phyloP scores from a whole-genome alignment of 345 rosid species.

The Populus simonii region DNA sequence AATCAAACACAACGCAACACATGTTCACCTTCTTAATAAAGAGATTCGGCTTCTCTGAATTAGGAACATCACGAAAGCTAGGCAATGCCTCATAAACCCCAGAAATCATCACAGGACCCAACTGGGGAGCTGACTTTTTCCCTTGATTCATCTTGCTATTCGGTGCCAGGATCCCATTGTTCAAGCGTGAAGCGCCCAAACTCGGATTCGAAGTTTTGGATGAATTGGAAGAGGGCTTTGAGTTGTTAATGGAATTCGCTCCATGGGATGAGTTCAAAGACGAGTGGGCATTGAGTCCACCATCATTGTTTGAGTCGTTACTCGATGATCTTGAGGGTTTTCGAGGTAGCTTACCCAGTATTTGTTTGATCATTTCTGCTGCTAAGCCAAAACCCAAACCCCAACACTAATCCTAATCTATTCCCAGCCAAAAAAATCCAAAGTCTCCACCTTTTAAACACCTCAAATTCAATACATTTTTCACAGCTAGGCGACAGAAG shows the following conservation, averaged over 20 bases:
- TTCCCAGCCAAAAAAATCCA: conserved; percentile 9
- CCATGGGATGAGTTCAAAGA: conserved; percentile 38
- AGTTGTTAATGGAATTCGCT: conserved; percentile 36
- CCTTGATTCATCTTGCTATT: conserved; percentile 42
- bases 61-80: conserved; percentile 64
- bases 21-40: conserved; percentile 57
- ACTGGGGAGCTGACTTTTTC: conserved; percentile 39
- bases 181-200: conserved; percentile 32
- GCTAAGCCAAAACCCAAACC: conserved; percentile 8
- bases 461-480: conserved; percentile 18
- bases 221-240: conserved; percentile 30
- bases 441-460: conserved; percentile 13
- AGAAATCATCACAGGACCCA: conserved; percentile 33
- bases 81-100: conserved; percentile 58
- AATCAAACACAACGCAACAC: conserved; percentile 69
- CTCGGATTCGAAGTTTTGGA: conserved; percentile 39
- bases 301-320: conserved; percentile 47
- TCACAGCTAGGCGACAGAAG: conserved; percentile 3
- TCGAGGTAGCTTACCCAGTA: conserved; percentile 66
- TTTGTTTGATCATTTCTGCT: conserved; percentile 71
- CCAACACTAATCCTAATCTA: conserved; percentile 8
- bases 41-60: conserved; percentile 58
- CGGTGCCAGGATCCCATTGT: conserved; percentile 41
- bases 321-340: conserved; percentile 64
- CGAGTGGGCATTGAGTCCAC: conserved; percentile 37